These are phyloP conservation scores for Malania oleifera DNA, from an alignment of 164 flowering plant species.

Conservation along the genomic window DNA sequence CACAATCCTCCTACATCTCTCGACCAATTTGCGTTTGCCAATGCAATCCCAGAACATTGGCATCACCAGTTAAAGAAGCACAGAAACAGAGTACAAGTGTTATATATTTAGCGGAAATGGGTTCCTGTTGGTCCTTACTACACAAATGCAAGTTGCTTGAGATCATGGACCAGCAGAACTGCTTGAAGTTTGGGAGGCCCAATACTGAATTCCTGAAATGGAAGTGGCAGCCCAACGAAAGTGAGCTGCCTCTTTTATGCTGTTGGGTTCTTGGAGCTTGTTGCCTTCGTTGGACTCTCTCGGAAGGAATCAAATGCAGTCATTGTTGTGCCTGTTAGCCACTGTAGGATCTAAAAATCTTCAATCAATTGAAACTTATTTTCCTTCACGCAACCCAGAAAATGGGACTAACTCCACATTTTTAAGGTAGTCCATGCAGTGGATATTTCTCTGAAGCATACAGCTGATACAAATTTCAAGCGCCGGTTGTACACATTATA, in stretches of 20 bases:
- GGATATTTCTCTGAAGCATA: slow-evolving; percentile 11
- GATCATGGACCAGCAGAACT: slow-evolving; percentile 34
- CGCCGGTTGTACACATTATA: slow-evolving; percentile 17
- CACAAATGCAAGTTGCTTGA: slow-evolving; percentile 23
- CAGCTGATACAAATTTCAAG: slow-evolving; percentile 16
- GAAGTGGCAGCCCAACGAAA: slow-evolving; percentile 40
- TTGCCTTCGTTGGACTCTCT: slow-evolving; percentile 43
- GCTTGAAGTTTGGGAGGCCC: slow-evolving; percentile 34
- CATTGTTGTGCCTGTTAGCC: slow-evolving; percentile 34
- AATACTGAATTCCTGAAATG: slow-evolving; percentile 30
- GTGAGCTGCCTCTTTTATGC: slow-evolving; percentile 35
- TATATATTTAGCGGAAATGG: slow-evolving; percentile 28
- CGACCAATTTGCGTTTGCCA: slow-evolving; percentile 21
- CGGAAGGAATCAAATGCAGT: slow-evolving; percentile 42
- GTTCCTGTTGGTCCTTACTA: slow-evolving; percentile 30
- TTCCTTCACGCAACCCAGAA: neutral
- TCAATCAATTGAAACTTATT: neutral
- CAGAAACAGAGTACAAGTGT: slow-evolving; percentile 12
- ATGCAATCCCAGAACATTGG: slow-evolving; percentile 25
- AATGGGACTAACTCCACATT: neutral
- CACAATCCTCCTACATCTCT: slow-evolving; percentile 13
- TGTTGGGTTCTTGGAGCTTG: slow-evolving; percentile 26
- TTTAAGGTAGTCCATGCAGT: slow-evolving; percentile 26
- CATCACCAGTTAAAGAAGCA: neutral
- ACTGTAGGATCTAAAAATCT: slow-evolving; percentile 18